These are phyloP conservation scores for Priceomyces melissophilus DNA, from an alignment of 805 yeast genomes.

Conservation along the genomic window DNA sequence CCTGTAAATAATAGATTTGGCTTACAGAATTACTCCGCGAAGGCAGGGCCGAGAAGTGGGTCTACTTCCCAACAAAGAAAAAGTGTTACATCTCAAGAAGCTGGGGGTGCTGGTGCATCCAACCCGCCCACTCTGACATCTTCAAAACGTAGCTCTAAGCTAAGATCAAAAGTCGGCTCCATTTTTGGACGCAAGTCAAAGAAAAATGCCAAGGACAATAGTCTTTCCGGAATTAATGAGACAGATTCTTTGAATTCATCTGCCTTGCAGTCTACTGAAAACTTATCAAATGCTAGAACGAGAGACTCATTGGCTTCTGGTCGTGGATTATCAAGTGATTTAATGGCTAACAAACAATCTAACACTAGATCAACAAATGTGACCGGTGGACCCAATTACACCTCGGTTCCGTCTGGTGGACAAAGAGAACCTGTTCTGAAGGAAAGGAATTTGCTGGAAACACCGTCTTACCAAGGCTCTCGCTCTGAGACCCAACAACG, in stretches of 20 bases:
- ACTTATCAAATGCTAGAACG: slow-evolving; percentile 6
- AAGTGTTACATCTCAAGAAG: slow-evolving; percentile 1
- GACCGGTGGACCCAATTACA: not conserved
- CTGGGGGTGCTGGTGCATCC: slow-evolving; percentile 4
- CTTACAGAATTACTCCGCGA: not conserved
- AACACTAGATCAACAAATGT: not conserved
- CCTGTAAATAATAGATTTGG: slow-evolving; percentile 4
- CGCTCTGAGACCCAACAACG: not conserved
- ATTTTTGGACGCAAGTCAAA: slow-evolving; percentile 64
- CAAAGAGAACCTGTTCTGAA: no score
- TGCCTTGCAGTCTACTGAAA: slow-evolving; percentile 3
- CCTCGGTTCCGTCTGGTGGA: no score
- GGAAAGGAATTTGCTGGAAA: no score
- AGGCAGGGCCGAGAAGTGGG: not conserved
- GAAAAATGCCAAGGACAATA: slow-evolving; percentile 16
- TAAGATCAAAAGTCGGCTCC: slow-evolving; percentile 74
- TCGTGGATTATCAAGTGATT: not conserved
- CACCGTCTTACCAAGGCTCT: not conserved
- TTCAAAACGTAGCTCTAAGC: slow-evolving; percentile 31
- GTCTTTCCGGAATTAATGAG: slow-evolving; percentile 26
- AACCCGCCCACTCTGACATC: slow-evolving; percentile 2
- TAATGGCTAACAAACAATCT: not conserved
- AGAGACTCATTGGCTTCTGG: slow-evolving; percentile 11
- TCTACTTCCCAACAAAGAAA: slow-evolving; percentile 2
- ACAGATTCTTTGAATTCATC: slow-evolving; percentile 21